Evolutionary conservation across 257 asterid species (phyloP), one percentile per base, ranked within the genome.

Genomic region (Solanum rostratum): DNA sequence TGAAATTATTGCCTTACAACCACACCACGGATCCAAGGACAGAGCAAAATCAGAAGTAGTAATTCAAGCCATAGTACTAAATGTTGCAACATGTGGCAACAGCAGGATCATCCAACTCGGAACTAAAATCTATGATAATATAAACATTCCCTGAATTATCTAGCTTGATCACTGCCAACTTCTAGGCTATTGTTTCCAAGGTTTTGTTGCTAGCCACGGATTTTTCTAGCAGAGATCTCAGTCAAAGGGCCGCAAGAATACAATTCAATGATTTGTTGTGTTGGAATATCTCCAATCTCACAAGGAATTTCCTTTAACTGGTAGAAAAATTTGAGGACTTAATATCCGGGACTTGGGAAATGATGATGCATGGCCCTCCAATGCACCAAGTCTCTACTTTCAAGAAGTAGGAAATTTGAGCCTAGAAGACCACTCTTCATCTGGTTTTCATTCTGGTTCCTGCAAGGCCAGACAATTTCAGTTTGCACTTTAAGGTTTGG

Each of bases 71-170:
- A 70, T 70, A 39, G 9, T 41, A 20, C 30, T 70, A 70, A 20
- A 10, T 19, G 11, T 70, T 20, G 79, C 30, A 39, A 5, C 79
- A 39, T 20, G 12, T 10, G 5, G 39, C 53, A 41, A 54, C 30
- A 70, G 53, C 54, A 70, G 10, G 53, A 41, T 70, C 53, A 39
- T 41, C 79, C 24, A 41, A 20, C 30, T 39, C 10, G 5, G 54
- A 39, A 70, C 33, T 41, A 70, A 70, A 69, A 39, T 70, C 52
- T 39, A 70, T 29, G 18, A 39, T 19, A 39, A 12, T 70, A 52
- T 69, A 39, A 86, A 91, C 84, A 89, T 90, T 59, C 89, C 87
- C 59, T 80, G 87, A 37, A 89, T 89, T 52, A 30, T 82, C 82
- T 86, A 88, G 80, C 88, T 37, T 33, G 46, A 33, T 68, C 27